Conservation (phyloP, 2,329 filamentous ascomycete species). For the Penicillium sp. region DNA sequence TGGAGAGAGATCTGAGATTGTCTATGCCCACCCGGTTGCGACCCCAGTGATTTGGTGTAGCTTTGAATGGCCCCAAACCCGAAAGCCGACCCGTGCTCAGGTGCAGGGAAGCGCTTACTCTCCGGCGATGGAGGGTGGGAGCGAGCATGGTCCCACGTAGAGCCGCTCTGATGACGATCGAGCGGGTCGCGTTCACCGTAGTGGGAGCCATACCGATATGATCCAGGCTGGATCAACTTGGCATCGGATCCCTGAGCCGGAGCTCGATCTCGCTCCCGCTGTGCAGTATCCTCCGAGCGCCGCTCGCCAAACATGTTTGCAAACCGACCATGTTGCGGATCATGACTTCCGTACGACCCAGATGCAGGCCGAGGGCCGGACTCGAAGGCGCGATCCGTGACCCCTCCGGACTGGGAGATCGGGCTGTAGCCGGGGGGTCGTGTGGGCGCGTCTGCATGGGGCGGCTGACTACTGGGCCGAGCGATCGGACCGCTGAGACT, state of each 20-base stretch:
- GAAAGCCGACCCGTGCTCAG: constrained; percentile 33
- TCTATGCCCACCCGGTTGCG: constrained; percentile 36
- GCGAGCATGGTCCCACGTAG: constrained; percentile 38
- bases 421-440: constrained; percentile 39
- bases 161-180: constrained; percentile 27
- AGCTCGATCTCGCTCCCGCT: constrained; percentile 35
- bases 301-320: constrained; percentile 36
- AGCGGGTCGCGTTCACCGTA: constrained; percentile 35
- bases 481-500: constrained; percentile 45
- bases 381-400: constrained; percentile 26
- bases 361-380: constrained; percentile 23
- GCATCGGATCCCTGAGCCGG: constrained; percentile 31
- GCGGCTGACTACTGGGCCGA: constrained; percentile 44
- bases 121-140: constrained; percentile 42
- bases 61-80: constrained; percentile 43
- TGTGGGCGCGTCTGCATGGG: constrained; percentile 34
- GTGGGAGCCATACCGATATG: constrained; percentile 31
- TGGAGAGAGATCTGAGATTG: constrained; percentile 34
- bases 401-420: constrained; percentile 28
- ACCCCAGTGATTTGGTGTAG: constrained; percentile 43
- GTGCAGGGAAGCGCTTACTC: constrained; percentile 33
- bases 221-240: constrained; percentile 25
- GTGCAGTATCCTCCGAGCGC: constrained; percentile 34
- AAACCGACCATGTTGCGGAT: constrained; percentile 34
- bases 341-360: constrained; percentile 31